phyloP scores from a whole-genome alignment of 169 alveolate species.

The Plasmodium adleri region DNA sequence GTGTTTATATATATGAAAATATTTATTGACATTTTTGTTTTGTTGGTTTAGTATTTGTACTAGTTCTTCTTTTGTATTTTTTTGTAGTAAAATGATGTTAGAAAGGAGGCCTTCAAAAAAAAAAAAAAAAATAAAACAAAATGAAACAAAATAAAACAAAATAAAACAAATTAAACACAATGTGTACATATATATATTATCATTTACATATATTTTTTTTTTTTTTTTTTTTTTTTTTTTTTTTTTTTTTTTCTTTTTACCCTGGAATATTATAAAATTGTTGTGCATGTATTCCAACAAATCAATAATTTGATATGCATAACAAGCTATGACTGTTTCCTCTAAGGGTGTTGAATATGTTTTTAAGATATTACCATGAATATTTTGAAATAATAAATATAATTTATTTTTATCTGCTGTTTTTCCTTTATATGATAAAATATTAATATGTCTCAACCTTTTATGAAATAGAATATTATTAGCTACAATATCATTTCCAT shows the following conservation, averaged over 20 bases:
- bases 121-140: background rate
- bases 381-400: constrained; percentile 49
- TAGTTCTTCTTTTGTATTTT: constrained; percentile 57
- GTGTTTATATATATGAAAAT: constrained; percentile 65
- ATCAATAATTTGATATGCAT: constrained; percentile 67
- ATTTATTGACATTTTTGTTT: constrained; percentile 54
- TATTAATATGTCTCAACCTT: constrained; percentile 62
- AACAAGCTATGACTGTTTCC: constrained; percentile 56
- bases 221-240: too few relatives aligned
- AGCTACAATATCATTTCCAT: constrained; percentile 65
- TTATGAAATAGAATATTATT: constrained; percentile 69
- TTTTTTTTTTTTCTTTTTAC: too few relatives aligned
- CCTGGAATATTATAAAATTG: constrained; percentile 63
- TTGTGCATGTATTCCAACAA: constrained; percentile 64
- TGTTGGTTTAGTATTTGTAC: constrained; percentile 37
- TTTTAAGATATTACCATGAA: constrained; percentile 52
- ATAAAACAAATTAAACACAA: too few relatives aligned
- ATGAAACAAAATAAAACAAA: background rate
- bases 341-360: constrained; percentile 51
- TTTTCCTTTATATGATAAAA: constrained; percentile 62
- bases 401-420: constrained; percentile 63
- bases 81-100: constrained; percentile 45
- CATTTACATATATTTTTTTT: too few relatives aligned
- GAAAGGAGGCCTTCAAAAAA: constrained; percentile 31
- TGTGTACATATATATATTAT: too few relatives aligned